Base-by-base conservation (phyloP, 345 rosid species). In the Euclidium syriacum region DNA sequence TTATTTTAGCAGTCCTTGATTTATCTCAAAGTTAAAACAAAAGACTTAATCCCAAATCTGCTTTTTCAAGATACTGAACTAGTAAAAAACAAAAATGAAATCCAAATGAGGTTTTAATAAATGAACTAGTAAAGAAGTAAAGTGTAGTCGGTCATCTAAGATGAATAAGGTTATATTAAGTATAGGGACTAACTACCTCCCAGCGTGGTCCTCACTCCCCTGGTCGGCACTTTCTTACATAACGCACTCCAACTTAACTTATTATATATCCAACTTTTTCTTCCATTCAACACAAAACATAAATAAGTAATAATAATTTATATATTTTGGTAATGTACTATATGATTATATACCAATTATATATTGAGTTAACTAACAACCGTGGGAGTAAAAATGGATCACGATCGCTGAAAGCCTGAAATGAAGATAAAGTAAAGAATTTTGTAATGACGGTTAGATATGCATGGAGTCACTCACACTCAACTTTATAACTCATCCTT, bases 161-260 rank as follows among this genome's bases (percentile, higher is more conserved):
- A 48, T 46, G 35, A 57, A 17, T n/a, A 44, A 9, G 58, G 57
- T 47, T 57, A 16, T 39, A n/a, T 7, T 49, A 67, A 59, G 58
- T 50, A 19, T 23, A 49, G n/a, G n/a, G n/a, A 39, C 52, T 8
- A 59, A 43, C 48, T 25, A 68, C 44, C 3, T 41, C 19, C 17
- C 18, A 17, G 35, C 6, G 39, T 59, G 53, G 54, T 51, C 53
- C 46, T 40, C 16, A 1, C 53, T 51, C 54, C 10, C 26, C 56
- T 69, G 67, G 73, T 60, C 67, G 67, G 73, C 67, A 43, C 49
- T 60, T 52, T 42, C 67, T 59, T 50, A 48, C 72, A 48, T 27
- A 58, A 29, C 53, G 61, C 53, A 17, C 65, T 67, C 40, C 25
- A 15, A 22, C 52, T 49, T 19, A 7, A n/a, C 39, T 65, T 56